Percentiles rank a stretch among this genome's conserved stretches.
These are phyloP conservation scores for Calycina herbarum DNA, from an alignment of 2,329 filamentous ascomycete genomes.

Conservation along the genomic window DNA sequence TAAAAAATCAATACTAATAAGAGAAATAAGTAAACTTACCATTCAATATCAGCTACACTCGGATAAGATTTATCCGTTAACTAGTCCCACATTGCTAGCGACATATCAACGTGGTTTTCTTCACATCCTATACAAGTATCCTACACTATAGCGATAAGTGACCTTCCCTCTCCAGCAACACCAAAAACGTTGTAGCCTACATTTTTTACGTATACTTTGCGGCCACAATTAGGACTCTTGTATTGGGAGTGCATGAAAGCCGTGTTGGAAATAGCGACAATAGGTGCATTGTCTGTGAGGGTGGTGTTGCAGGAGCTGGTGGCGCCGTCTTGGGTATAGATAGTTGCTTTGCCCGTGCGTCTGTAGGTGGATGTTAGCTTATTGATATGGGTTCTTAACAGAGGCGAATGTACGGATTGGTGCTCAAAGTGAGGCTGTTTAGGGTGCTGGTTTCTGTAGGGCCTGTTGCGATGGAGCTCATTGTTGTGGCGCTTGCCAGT, in stretches of 20 bases:
- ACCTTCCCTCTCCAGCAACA: neutral
- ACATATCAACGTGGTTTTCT: neutral
- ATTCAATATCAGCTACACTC: neutral
- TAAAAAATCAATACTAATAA: too few relatives aligned
- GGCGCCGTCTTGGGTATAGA: conserved; percentile 4
- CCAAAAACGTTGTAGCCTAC: neutral
- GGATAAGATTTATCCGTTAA: neutral
- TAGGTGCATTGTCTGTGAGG: neutral
- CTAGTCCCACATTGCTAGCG: neutral
- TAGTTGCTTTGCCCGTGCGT: conserved; percentile 8
- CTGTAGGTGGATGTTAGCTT: neutral
- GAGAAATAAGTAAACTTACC: too few relatives aligned
- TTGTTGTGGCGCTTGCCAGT: neutral
- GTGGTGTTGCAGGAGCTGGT: neutral
- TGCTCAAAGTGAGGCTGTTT: neutral
- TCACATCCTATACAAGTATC: neutral
- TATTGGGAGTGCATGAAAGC: neutral
- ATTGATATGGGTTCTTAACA: neutral
- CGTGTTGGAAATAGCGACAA: conserved; percentile 2
- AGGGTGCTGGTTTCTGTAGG: neutral
- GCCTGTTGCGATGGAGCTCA: neutral
- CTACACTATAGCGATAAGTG: neutral
- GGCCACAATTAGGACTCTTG: conserved; percentile 2
- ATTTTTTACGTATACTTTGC: neutral
- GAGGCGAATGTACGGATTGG: neutral